Evolutionary conservation across 2,329 filamentous ascomycete genomes (phyloP), one percentile per base, ranked within the genome.

Genomic region (Fusarium albidum): DNA sequence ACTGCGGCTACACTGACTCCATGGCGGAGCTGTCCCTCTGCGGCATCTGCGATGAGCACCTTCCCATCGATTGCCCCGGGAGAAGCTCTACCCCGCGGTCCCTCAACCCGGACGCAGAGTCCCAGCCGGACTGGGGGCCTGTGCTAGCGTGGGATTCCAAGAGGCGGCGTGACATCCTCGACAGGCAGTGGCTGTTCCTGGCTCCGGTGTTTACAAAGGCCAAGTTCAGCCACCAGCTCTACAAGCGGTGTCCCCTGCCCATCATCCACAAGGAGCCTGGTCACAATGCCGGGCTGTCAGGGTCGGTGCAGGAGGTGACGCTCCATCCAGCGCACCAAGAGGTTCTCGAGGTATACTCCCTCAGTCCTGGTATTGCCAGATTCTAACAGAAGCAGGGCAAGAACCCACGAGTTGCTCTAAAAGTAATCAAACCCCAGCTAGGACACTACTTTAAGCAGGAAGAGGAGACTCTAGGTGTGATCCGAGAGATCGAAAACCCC

Each of bases 131-230:
- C 7, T 21, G 21, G 21, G 7, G 5, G 7, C 12, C 27, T 3
- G 12, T 42, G 3, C 4, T 6, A 3, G 11, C 9, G 0, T 14
- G 15, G 17, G 5, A 11, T 0, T 3, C 3, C 0, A 13, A 15
- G 11, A 6, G 12, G 2, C 28, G 15, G 3, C 2, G 6, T 5
- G 6, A 6, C 4, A 32, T 42, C 8, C 12, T 25, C 3, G 27
- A 21, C 14, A 32, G 3, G 3, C 40, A 43, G 10, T 43, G 40
- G 40, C 3, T 2, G 11, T 43, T 43, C 3, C 9, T 43, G 40
- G 40, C 40, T 6, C 40, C 40, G 3, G 28, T 32, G 0, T 43
- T 43, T 14, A 32, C 13, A 2, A 25, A 3, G 3, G 1, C 31
- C 1, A 11, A 32, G 4, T 43, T 43, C 14, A 9, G 3, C 5